These are phyloP conservation scores for Pseudogymnoascus sp. DNA, from an alignment of 2,329 filamentous ascomycete species.

Conservation along the genomic window DNA sequence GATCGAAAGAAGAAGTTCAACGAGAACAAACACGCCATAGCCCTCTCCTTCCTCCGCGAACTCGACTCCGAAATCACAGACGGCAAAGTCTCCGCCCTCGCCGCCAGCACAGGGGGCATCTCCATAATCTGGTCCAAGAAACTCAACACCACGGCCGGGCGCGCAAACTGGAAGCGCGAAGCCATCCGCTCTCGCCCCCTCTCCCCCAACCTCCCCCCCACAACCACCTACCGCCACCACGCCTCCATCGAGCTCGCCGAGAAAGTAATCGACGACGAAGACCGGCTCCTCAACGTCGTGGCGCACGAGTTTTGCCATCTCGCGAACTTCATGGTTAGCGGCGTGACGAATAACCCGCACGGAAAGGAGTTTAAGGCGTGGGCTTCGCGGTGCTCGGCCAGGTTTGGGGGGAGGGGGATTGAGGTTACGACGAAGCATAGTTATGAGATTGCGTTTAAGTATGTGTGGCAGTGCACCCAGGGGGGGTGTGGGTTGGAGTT, in stretches of 20 bases:
- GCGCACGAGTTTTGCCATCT: slow-evolving; percentile 96
- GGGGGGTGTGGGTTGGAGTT: slow-evolving; percentile 57
- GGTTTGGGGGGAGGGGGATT: slow-evolving; percentile 55
- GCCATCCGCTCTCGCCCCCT: slow-evolving; percentile 32
- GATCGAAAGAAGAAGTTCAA: slow-evolving; percentile 53
- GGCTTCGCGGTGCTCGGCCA: slow-evolving; percentile 45
- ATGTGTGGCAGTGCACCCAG: slow-evolving; percentile 66
- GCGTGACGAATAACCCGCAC: slow-evolving; percentile 67
- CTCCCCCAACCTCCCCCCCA: slow-evolving; percentile 8
- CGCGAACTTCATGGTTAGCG: slow-evolving; percentile 79
- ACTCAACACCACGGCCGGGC: slow-evolving; percentile 70
- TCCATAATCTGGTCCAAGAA: slow-evolving; percentile 66
- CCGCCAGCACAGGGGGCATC: slow-evolving; percentile 59
- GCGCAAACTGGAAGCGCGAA: slow-evolving; percentile 63
- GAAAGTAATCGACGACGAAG: slow-evolving; percentile 73
- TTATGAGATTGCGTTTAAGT: slow-evolving; percentile 89
- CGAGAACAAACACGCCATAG: slow-evolving; percentile 51
- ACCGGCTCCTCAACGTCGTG: slow-evolving; percentile 78
- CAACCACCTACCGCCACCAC: slow-evolving; percentile 38
- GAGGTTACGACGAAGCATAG: slow-evolving; percentile 81
- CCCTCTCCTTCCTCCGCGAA: slow-evolving; percentile 54
- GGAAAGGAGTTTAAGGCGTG: slow-evolving; percentile 77
- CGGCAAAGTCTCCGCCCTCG: slow-evolving; percentile 49
- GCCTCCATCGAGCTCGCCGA: slow-evolving; percentile 81
- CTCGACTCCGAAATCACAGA: slow-evolving; percentile 58